Evolutionary conservation across 345 rosid species (phyloP).

Genomic region (Syzygium grande): DNA sequence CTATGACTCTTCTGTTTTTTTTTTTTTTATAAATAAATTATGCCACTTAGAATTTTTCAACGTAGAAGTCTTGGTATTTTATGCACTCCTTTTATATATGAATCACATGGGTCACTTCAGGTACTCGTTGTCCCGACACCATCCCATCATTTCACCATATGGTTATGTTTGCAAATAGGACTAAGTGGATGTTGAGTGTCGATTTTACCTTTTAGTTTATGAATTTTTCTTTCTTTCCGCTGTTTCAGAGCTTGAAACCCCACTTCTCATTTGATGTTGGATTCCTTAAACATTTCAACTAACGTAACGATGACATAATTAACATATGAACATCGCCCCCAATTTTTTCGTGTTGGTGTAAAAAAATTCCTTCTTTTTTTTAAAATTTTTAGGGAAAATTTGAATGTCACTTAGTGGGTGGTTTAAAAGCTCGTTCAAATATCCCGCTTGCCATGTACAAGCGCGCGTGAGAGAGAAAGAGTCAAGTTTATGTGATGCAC

Average conservation of each 20-base stretch:
- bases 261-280: background rate
- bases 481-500: background rate
- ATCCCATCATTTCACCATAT: background rate
- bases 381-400: background rate
- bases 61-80: background rate
- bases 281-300: background rate
- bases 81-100: too few relatives aligned
- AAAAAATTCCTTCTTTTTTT: background rate
- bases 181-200: background rate
- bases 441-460: background rate
- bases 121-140: background rate
- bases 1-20: background rate
- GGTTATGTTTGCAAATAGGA: background rate
- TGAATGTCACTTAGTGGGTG: background rate
- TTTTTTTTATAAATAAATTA: background rate
- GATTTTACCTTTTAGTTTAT: background rate
- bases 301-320: background rate
- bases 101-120: too few relatives aligned
- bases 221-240: background rate
- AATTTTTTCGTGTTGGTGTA: background rate
- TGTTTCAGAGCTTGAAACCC: background rate
- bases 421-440: background rate
- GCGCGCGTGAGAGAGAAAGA: background rate
- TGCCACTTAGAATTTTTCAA: background rate
- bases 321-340: background rate